Evolutionary conservation across 1,284 basidiomycete species (phyloP).

Genomic region (Rhodotorula sp.): DNA sequence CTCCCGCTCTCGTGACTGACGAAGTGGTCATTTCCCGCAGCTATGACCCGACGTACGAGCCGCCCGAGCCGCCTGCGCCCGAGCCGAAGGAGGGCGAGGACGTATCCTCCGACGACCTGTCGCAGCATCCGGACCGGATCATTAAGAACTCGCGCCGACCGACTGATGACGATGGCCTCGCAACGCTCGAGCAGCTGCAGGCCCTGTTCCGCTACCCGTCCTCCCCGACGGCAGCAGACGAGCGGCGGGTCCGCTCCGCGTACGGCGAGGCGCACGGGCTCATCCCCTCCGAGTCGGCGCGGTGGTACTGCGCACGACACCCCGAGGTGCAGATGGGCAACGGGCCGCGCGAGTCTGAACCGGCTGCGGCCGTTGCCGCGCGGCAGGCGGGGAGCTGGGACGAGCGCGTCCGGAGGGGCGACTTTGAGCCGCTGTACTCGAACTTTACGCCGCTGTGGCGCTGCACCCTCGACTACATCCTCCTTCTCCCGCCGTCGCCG

Average conservation of each 20-base stretch:
- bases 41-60: conserved; percentile 51
- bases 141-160: conserved; percentile 76
- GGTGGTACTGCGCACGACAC: conserved; percentile 32
- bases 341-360: conserved; percentile 14
- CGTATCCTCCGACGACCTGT: conserved; percentile 51
- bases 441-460: conserved; percentile 47
- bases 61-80: conserved; percentile 41
- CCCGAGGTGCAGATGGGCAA: conserved; percentile 36
- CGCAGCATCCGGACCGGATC: conserved; percentile 58
- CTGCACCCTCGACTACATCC: conserved; percentile 44
- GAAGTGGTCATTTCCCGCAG: neutral
- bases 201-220: conserved; percentile 55
- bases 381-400: conserved; percentile 17
- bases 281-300: conserved; percentile 8
- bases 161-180: conserved; percentile 66
- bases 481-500: conserved; percentile 30
- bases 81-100: conserved; percentile 54
- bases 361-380: conserved; percentile 5
- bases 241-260: conserved; percentile 13
- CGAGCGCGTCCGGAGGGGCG: conserved; percentile 27
- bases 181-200: conserved; percentile 65
- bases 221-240: neutral
- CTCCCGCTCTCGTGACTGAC: neutral
- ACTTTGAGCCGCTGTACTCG: conserved; percentile 36
- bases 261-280: conserved; percentile 39